Percentiles rank a stretch among this genome's conserved stretches.
Conservation (phyloP, 148 eudicot species). For the Nyssa sinensis region DNA sequence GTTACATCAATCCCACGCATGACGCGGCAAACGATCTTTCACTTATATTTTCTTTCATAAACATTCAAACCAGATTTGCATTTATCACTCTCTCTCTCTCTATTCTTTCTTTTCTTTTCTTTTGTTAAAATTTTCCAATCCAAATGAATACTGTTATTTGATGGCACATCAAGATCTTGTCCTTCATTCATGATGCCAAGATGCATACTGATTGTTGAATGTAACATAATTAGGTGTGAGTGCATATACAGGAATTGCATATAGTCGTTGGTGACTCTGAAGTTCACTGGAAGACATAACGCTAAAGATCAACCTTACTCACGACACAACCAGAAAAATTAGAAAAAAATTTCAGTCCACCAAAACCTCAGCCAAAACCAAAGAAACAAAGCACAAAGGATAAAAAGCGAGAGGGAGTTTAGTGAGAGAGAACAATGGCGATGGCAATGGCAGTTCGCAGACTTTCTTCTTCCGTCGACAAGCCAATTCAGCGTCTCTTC, state of each 20-base stretch:
- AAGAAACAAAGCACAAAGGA: conserved; percentile 1
- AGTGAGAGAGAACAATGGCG: conserved; percentile 49
- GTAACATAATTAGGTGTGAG: not conserved
- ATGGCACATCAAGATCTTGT: too few relatives aligned
- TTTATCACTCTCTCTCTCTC: too few relatives aligned
- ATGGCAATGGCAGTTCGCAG: conserved; percentile 89
- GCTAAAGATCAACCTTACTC: not conserved
- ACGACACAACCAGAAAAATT: conserved; percentile 4
- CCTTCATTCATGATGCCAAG: too few relatives aligned
- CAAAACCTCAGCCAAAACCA: conserved; percentile 38
- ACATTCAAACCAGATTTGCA: too few relatives aligned
- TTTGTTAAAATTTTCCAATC: too few relatives aligned
- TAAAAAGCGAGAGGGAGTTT: conserved; percentile 15
- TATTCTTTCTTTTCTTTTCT: too few relatives aligned
- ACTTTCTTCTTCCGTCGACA: conserved; percentile 66
- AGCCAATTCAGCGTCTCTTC: conserved; percentile 55
- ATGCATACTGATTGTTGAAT: too few relatives aligned
- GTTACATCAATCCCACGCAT: too few relatives aligned
- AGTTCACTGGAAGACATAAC: not conserved
- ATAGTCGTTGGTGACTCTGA: not conserved
- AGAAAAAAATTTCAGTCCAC: conserved; percentile 32
- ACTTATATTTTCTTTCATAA: too few relatives aligned
- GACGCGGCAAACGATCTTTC: too few relatives aligned
- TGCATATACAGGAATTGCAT: not conserved
- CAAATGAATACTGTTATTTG: too few relatives aligned